phyloP scores from a whole-genome alignment of 441 rosid genomes.

The Pelargonium australe region DNA sequence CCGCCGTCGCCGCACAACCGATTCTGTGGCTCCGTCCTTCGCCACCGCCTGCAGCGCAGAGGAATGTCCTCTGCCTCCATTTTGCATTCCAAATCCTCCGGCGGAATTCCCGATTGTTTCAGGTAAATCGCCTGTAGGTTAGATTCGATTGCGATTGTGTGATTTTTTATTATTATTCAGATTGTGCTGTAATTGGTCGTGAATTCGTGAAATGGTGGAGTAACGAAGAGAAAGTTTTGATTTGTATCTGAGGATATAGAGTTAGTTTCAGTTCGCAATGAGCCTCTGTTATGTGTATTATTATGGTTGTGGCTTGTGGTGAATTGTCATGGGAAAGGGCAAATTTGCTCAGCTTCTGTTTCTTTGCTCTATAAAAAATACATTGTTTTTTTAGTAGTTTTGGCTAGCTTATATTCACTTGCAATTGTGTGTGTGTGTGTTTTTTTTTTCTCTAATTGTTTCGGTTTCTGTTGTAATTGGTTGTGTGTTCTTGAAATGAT shows the following conservation, averaged over 20 bases:
- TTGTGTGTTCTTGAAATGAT: background rate
- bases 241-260: background rate
- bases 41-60: slow-evolving; percentile 13
- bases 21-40: background rate
- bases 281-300: background rate
- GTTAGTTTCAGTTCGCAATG: background rate
- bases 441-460: background rate
- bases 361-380: no score
- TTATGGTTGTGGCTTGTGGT: no score
- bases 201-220: background rate
- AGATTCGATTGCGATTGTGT: background rate
- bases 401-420: background rate
- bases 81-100: slow-evolving; percentile 32
- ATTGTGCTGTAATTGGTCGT: background rate
- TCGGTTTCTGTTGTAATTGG: background rate
- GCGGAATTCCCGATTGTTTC: slow-evolving; percentile 40
- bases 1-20: background rate
- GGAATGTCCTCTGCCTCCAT: slow-evolving; percentile 32
- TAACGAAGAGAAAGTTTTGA: background rate
- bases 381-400: no score
- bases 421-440: background rate
- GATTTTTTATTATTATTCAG: background rate
- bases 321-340: no score
- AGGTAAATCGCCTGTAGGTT: slow-evolving; percentile 28
- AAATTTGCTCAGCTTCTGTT: no score